Base-by-base conservation (phyloP, 257 asterid genomes). In the Sherardia arvensis region DNA sequence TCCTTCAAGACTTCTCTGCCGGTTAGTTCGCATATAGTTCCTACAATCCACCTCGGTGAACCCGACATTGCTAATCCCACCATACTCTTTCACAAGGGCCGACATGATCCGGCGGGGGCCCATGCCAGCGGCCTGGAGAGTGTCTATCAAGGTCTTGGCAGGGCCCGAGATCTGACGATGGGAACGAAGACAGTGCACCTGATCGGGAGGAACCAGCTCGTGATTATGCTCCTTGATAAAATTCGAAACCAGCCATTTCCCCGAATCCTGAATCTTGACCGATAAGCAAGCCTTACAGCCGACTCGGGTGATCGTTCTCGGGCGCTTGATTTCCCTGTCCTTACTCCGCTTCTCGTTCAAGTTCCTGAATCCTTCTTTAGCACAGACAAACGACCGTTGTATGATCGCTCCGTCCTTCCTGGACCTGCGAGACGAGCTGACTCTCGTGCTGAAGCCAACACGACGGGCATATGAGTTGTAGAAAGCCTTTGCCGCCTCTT, bases 61-160 rank as follows among this genome's bases (percentile, higher is more conserved):
- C 7, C 99, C 99, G 14, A 93, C 97, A 70, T 86, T 93, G 78
- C 88, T 87, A 79, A 90, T 85, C 11, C 92, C 99, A 66, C 97
- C 99, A 63, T 93, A 90, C 85, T 93, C 99, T 77, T 90, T 93
- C 53, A 93, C 74, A 36, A 93, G 87, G 36, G 92, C 99, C 18
- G 97, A 87, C 99, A 93, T 93, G 33, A 93, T 93, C 82, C 95
- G 78, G 3, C 97, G 86, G 1, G 99, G 97, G 2, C 99, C 99
- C 97, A 93, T 90, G 54, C 99, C 99, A 63, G 99, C 99, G 59
- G 96, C 99, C 87, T 93, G 99, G 68, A 93, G 77, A 33, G 97
- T 90, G 28, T 93, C 99, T 40, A 93, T 93, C 78, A 93, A 70
- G 51, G 97, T 84, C 77, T 93, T 93, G 23, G 99, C 97, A 30